phyloP scores from a whole-genome alignment of 2,329 filamentous ascomycete genomes.

The Daldinia sp. region DNA sequence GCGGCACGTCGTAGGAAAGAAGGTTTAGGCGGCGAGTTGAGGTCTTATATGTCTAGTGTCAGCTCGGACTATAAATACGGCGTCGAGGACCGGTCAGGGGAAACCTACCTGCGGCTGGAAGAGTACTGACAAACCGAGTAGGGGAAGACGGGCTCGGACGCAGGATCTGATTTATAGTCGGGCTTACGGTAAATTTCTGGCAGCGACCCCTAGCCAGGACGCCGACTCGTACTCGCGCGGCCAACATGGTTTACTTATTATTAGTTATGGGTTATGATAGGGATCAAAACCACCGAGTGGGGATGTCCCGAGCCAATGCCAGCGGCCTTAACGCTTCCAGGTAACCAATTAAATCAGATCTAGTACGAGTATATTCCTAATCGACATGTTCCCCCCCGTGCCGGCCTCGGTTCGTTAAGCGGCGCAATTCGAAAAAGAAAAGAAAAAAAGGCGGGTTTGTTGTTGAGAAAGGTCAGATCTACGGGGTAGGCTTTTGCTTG shows the following conservation, averaged over 20 bases:
- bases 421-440: not conserved
- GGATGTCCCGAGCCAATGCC: constrained; percentile 9
- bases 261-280: too few relatives aligned
- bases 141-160: constrained; percentile 22
- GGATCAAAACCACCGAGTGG: constrained; percentile 18
- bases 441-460: constrained; percentile 3
- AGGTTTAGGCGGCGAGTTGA: constrained; percentile 40
- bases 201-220: constrained; percentile 28
- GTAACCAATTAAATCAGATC: constrained; percentile 19
- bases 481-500: not conserved
- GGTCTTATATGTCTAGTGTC: constrained; percentile 25
- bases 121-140: constrained; percentile 38
- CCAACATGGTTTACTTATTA: too few relatives aligned
- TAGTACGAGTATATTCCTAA: constrained; percentile 6
- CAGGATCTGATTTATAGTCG: constrained; percentile 31
- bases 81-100: not conserved
- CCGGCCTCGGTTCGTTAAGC: not conserved
- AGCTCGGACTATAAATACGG: not conserved
- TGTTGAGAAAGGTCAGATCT: constrained; percentile 23
- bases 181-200: constrained; percentile 21
- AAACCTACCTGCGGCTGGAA: constrained; percentile 34
- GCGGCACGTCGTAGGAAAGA: constrained; percentile 56
- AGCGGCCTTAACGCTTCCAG: constrained; percentile 6
- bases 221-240: constrained; percentile 36
- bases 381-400: constrained; percentile 15